Evolutionary conservation across 345 rosid genomes (phyloP), one percentile per base, ranked within the genome.

Genomic region (Balakata baccata): DNA sequence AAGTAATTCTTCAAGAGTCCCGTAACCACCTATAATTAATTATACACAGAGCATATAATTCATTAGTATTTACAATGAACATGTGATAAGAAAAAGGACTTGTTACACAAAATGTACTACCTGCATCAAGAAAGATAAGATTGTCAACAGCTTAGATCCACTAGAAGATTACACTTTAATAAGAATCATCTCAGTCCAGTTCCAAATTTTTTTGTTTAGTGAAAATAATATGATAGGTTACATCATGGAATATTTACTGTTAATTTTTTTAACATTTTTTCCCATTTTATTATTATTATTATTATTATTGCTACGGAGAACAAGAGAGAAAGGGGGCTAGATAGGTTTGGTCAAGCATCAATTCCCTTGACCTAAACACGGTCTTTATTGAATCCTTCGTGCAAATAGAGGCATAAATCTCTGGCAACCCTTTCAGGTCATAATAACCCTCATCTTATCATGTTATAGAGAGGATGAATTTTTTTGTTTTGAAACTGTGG

Each of bases 1-100:
- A 72, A 95, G 97, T 77, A 95, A 85, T 77, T 95, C 99, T 82
- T 95, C 99, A 72, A 95, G 89, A 51, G 99, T 95, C 41, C 98
- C 99, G 84, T 95, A 95, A 66, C 99, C 98, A 81, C 99, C 98
- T 92, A 85, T 12, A 66, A 64, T 20, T 3, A 13, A 9, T 6
- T 18, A 63, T 22, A 60, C 34, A 29, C 34, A 29, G 34, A 29
- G 34, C 34, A 29, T 29, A 29, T 29, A 29, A 29, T 29, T 29
- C 34, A 29, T 29, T 29, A 29, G 34, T 29, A 29, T 29, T 29
- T 29, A 29, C 34, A 29, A 29, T 29, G 34, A 29, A 29, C 34
- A 29, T 29, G 34, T 29, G 34, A 29, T 29, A 1, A 29, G n/a
- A 29, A 29, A 29, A 29, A 29, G 34, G 34, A 29, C 34, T 29